Evolutionary conservation across 2,329 filamentous ascomycete genomes (phyloP), one percentile per base, ranked within the genome.

Genomic region (Microdochium paspali): DNA sequence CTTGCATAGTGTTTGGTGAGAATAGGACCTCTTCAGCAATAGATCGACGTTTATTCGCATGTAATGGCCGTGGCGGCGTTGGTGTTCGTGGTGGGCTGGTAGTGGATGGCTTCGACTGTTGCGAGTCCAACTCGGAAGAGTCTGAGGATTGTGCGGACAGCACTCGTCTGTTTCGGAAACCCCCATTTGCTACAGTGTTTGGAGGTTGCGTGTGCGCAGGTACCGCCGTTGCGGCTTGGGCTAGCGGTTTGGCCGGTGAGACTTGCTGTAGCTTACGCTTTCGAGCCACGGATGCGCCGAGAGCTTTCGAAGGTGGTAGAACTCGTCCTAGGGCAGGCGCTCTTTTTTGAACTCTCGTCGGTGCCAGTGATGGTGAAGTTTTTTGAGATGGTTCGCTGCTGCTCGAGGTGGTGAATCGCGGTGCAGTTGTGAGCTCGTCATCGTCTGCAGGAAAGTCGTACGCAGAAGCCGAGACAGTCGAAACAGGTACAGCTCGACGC

Each of bases 221-320:
- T 51, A 44, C 53, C 53, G 47, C 45, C 51, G 15, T 46, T 26
- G 46, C 44, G 10, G 54, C 52, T 28, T 54, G 57, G 35, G 49
- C 40, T 46, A 48, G 54, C 18, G 53, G 53, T 47, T 54, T 56
- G 20, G 57, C 50, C 28, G 56, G 44, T 32, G 59, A 56, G 15
- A 59, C 54, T 44, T 62, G 58, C 3, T 59, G 56, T 24, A 58
- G 51, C 51, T 63, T 63, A 46, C 60, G 59, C 47, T 62, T 63
- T 42, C 56, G 55, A 42, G 58, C 56, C 13, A 40, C n/a, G 18
- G 35, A 40, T 21, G 35, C 18, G 15, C 35, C 35, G 9, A 40
- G 18, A 21, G 35, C 35, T 21, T 40, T 15, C 6, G 35, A 21
- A 21, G 15, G 35, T 40, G 35, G 15, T 20, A 10, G 35, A 18